Evolutionary conservation across 202 grass and related monocot genomes (phyloP).

Genomic region (Carex arenaria): DNA sequence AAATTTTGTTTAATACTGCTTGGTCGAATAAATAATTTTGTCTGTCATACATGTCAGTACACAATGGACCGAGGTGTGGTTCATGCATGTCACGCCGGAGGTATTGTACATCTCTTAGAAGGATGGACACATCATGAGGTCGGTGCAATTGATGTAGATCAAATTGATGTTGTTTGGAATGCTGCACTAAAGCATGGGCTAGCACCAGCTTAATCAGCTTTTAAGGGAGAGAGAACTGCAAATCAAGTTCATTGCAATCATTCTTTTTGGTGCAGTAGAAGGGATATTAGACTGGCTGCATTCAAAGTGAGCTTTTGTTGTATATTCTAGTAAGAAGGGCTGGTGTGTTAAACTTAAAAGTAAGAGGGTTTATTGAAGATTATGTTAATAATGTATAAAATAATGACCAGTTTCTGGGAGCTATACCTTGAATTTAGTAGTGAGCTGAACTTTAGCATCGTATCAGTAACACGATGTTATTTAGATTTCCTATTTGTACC

Average conservation of each 20-base stretch:
- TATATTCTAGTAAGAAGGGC: background rate
- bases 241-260: background rate
- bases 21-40: background rate
- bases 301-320: background rate
- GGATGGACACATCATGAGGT: conserved; percentile 90
- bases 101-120: conserved; percentile 74
- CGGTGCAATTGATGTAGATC: conserved; percentile 72
- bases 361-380: background rate
- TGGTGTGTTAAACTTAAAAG: background rate
- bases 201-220: conserved; percentile 32
- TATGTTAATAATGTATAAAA: background rate
- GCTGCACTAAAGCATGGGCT: conserved; percentile 73
- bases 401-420: background rate
- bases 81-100: conserved; percentile 88
- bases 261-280: background rate
- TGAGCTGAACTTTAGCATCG: background rate
- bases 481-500: background rate
- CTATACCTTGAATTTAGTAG: background rate
- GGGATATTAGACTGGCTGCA: conserved; percentile 10
- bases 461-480: background rate
- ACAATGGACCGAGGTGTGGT: conserved; percentile 72
- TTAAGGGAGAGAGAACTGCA: background rate
- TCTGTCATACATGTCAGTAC: conserved; percentile 40
- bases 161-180: conserved; percentile 75
- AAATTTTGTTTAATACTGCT: background rate